These are phyloP conservation scores for Mortierella hygrophila DNA, from an alignment of 192 early-diverging fungal genomes.

Conservation along the genomic window DNA sequence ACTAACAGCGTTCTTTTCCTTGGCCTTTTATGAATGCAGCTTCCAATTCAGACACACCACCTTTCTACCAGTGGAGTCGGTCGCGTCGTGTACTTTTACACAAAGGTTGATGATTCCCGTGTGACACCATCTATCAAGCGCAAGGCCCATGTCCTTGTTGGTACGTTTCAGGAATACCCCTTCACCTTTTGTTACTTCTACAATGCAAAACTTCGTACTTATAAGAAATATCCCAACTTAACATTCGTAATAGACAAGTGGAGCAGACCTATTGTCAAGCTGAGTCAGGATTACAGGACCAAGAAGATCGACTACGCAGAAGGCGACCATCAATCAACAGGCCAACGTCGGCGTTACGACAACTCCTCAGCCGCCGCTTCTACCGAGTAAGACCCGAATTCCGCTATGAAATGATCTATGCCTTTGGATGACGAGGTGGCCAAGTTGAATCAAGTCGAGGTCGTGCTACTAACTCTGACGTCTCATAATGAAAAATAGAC, in stretches of 20 bases:
- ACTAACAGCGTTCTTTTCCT: not conserved
- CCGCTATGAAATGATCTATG: too few relatives aligned
- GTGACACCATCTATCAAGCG: slow-evolving; percentile 77
- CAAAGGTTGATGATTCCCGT: slow-evolving; percentile 81
- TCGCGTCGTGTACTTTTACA: slow-evolving; percentile 89
- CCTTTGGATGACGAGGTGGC: too few relatives aligned
- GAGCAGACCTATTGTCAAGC: slow-evolving; percentile 87
- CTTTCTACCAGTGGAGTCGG: slow-evolving; percentile 87
- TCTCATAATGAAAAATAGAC: not conserved
- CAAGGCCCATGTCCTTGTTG: slow-evolving; percentile 82
- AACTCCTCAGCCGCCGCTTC: not conserved
- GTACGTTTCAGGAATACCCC: slow-evolving; percentile 44
- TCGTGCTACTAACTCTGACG: not conserved
- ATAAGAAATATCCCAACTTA: not conserved
- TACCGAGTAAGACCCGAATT: slow-evolving; percentile 27
- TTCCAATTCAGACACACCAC: slow-evolving; percentile 81
- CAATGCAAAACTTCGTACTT: not conserved
- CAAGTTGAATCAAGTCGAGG: not conserved
- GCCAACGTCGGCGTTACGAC: slow-evolving; percentile 29
- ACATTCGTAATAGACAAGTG: slow-evolving; percentile 61
- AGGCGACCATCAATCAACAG: not conserved
- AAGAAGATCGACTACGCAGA: slow-evolving; percentile 54
- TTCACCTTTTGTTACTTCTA: not conserved
- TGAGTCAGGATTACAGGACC: slow-evolving; percentile 81
- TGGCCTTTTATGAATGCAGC: slow-evolving; percentile 21